Conservation (phyloP, 129 eudicot genomes). For the Pulicaria dysenterica region DNA sequence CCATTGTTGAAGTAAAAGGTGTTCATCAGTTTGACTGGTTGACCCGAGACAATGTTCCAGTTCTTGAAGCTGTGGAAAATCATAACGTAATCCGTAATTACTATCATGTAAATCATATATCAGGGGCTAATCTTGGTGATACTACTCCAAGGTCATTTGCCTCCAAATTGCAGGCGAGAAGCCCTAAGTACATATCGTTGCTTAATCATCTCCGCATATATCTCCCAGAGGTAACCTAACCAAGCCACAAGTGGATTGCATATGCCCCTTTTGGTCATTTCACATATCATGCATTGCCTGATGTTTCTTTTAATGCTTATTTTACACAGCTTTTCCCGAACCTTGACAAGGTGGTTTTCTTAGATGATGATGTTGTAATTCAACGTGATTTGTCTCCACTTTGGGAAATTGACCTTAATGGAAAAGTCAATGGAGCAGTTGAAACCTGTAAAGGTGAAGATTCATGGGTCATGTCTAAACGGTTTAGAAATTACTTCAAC, state of each 20-base stretch:
- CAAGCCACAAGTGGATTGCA: too few species aligned
- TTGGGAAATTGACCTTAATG: constrained; percentile 87
- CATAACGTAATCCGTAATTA: constrained; percentile 73
- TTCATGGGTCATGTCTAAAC: constrained; percentile 95
- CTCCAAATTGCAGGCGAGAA: constrained; percentile 90
- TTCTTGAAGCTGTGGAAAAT: constrained; percentile 95
- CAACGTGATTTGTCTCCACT: constrained; percentile 91
- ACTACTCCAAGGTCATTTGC: constrained; percentile 82
- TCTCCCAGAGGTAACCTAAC: constrained; percentile 84
- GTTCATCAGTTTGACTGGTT: constrained; percentile 99
- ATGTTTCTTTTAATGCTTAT: constrained; percentile 18
- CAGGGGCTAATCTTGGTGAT: constrained; percentile 75
- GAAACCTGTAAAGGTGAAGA: constrained; percentile 99
- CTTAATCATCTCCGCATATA: constrained; percentile 99
- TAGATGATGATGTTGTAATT: constrained; percentile 92
- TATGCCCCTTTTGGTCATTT: constrained; percentile 20
- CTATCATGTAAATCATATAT: constrained; percentile 85
- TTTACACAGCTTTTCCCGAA: constrained; percentile 87
- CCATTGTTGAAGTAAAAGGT: constrained; percentile 95
- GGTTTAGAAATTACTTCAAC: constrained; percentile 88
- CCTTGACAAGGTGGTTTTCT: constrained; percentile 95
- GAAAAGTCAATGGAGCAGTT: constrained; percentile 98
- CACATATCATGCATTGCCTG: constrained; percentile 23
- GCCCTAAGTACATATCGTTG: constrained; percentile 94
- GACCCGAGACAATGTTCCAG: constrained; percentile 95